phyloP scores from a whole-genome alignment of 2,329 filamentous ascomycete species.

The Penicillium sp. region DNA sequence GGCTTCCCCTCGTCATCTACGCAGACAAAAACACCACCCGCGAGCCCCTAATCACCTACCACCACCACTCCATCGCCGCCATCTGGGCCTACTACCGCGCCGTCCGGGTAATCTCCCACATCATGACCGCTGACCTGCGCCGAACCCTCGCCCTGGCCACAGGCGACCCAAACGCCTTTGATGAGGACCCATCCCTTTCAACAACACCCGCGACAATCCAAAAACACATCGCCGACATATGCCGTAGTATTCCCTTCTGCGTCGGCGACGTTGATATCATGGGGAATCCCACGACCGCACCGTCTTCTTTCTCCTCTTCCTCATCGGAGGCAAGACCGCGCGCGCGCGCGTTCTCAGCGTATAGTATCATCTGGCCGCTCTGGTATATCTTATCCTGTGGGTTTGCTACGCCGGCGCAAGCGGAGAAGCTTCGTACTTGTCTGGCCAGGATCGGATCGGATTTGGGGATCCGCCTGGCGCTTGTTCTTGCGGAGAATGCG shows the following conservation, averaged over 20 bases:
- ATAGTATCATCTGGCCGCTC: slow-evolving; percentile 43
- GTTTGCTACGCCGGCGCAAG: slow-evolving; percentile 37
- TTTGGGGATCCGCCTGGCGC: slow-evolving; percentile 42
- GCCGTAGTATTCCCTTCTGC: slow-evolving; percentile 40
- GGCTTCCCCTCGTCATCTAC: slow-evolving; percentile 40
- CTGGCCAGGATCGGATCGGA: slow-evolving; percentile 36
- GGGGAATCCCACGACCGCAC: slow-evolving; percentile 30
- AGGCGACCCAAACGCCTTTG: background rate
- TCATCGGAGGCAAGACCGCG: slow-evolving; percentile 16
- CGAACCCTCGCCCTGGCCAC: slow-evolving; percentile 21
- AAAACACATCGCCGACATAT: slow-evolving; percentile 42
- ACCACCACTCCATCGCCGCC: slow-evolving; percentile 31
- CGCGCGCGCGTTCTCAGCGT: slow-evolving; percentile 39
- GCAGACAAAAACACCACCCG: slow-evolving; percentile 31
- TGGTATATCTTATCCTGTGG: slow-evolving; percentile 43
- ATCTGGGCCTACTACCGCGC: slow-evolving; percentile 45
- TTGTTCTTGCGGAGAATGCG: slow-evolving; percentile 31
- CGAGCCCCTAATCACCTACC: slow-evolving; percentile 39
- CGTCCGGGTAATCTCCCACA: slow-evolving; percentile 39
- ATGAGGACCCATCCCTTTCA: background rate
- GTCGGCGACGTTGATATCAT: slow-evolving; percentile 39
- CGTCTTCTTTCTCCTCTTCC: slow-evolving; percentile 6
- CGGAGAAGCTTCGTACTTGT: slow-evolving; percentile 32
- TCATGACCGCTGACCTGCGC: slow-evolving; percentile 34
- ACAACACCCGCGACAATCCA: slow-evolving; percentile 25